Base-by-base conservation (phyloP, 2,329 filamentous ascomycete genomes). In the Colletotrichum sp. region DNA sequence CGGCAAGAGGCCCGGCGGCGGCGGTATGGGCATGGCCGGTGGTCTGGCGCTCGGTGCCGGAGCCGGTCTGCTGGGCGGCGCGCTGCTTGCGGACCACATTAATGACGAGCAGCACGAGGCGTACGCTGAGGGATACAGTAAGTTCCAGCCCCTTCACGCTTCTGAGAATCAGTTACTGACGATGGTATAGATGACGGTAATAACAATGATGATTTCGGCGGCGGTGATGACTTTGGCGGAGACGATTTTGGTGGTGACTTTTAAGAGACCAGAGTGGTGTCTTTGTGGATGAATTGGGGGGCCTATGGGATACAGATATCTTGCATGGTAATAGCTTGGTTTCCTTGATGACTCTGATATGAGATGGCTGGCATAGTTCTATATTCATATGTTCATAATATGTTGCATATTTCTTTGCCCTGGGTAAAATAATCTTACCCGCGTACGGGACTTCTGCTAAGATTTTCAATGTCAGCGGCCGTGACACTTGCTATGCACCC, bases 61-160 rank as follows among this genome's bases (percentile, higher is more conserved):
- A 79, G 96, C 94, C 78, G 96, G 96, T 83, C 81, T 98, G 82
- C 80, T 98, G 2, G 96, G 95, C 79, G 96, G 96, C 71, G 90
- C 92, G 77, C 77, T 98, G 80, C 84, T 98, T 36, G 93, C 89
- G 3, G 88, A 94, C 81, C 93, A 93, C 2, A 88, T 96, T 67
- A 86, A 94, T 72, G 91, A 93, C 76, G 82, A 89, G 63, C 84
- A 94, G 78, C 85, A 93, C 75, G 87, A 91, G 7, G 90, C 90
- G 34, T 93, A 89, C 72, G 79, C 85, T 55, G 84, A 89, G 1
- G 88, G 87, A 71, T 87, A 83, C 74, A 69, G 85, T 86, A 79
- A 82, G 84, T 83, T 18, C 3, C 3, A 12, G 30, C 21, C 8
- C 34, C 12, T 21, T 6, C 12, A 15, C n/a, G 26, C 10, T 52